Conservation (phyloP, 2,329 filamentous ascomycete species). For the Scleromitrula shiraiana region DNA sequence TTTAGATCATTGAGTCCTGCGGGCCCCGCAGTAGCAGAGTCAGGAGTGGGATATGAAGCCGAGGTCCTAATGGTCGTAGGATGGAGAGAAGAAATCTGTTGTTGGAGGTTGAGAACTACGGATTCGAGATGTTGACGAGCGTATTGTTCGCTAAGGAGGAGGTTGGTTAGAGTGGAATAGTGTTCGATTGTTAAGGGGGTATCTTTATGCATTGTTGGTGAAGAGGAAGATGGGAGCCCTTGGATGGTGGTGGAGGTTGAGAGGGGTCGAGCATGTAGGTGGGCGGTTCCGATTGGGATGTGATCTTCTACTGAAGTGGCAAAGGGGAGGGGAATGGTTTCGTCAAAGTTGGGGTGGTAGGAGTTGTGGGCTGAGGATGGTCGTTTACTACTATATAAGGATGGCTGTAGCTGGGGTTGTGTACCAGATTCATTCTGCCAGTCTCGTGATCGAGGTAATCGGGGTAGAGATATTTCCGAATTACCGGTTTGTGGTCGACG, state of each 20-base stretch:
- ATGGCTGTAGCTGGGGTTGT: conserved; percentile 16
- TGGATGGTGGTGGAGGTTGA: conserved; percentile 29
- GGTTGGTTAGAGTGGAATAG: conserved; percentile 41
- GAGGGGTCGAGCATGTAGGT: conserved; percentile 21
- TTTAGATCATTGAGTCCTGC: not conserved
- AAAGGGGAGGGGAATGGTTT: conserved; percentile 13
- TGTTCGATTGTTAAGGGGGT: conserved; percentile 35
- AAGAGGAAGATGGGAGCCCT: conserved; percentile 22
- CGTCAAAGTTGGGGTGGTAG: conserved; percentile 18
- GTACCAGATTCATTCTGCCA: conserved; percentile 3
- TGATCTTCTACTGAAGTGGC: conserved; percentile 8
- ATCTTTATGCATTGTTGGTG: conserved; percentile 23
- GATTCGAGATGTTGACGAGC: conserved; percentile 48
- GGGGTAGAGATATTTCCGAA: conserved; percentile 24
- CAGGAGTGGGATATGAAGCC: conserved; percentile 13
- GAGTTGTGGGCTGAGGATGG: conserved; percentile 22
- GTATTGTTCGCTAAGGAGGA: conserved; percentile 49
- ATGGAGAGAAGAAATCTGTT: conserved; percentile 15
- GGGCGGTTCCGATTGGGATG: conserved; percentile 5
- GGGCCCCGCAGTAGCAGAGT: not conserved
- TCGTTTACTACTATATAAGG: conserved; percentile 20
- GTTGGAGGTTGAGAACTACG: conserved; percentile 43
- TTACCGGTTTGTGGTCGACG: conserved; percentile 18
- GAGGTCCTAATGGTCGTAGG: not conserved
- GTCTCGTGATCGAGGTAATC: conserved; percentile 13